These are phyloP conservation scores for Suillus weaverae DNA, from an alignment of 768 basidiomycete species.

Conservation along the genomic window DNA sequence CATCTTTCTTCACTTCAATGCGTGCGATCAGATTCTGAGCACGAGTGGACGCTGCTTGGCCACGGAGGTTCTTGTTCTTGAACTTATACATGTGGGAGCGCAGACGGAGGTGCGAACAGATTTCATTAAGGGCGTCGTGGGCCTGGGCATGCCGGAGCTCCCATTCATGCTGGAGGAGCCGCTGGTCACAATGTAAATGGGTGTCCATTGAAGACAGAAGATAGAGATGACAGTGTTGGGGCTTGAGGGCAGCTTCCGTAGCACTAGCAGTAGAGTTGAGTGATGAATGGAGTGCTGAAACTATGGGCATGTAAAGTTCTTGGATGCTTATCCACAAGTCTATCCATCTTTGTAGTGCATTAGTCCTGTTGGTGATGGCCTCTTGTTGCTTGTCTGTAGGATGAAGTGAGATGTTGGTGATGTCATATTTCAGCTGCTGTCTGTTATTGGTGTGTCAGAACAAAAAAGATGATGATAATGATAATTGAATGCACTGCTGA, in stretches of 20 bases:
- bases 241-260: not conserved
- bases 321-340: not conserved
- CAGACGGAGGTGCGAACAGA: constrained; percentile 10
- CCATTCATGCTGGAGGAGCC: constrained; percentile 5
- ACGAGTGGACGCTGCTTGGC: constrained; percentile 14
- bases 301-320: constrained; percentile 1
- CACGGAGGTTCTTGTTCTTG: constrained; percentile 16
- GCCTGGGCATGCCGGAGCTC: constrained; percentile 16
- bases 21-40: constrained; percentile 6
- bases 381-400: constrained; percentile 1
- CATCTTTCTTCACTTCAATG: constrained; percentile 10
- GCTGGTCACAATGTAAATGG: not conserved
- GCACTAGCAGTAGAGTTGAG: not conserved
- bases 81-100: constrained; percentile 11
- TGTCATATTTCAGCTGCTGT: not conserved
- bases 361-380: not conserved
- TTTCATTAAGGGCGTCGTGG: constrained; percentile 11
- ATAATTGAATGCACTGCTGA: not conserved
- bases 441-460: not conserved
- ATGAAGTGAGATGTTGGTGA: not conserved
- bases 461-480: not conserved
- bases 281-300: not conserved
- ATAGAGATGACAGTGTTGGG: not conserved
- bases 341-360: not conserved
- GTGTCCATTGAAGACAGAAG: not conserved